Conservation (phyloP, 2,329 filamentous ascomycete genomes). For the Talaromyces piceae region DNA sequence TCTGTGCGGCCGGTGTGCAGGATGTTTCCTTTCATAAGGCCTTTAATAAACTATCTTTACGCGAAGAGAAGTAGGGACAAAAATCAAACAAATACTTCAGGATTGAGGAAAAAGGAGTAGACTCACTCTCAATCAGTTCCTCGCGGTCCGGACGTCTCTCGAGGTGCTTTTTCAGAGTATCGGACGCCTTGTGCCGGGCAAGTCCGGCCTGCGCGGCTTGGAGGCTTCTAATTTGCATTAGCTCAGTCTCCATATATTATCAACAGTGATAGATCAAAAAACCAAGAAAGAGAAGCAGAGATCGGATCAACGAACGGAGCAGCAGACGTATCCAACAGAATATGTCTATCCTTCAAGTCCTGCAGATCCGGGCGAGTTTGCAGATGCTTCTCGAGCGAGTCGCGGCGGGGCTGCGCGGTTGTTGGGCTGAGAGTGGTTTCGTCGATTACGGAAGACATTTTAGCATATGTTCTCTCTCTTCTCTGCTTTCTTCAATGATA, state of each 20-base stretch:
- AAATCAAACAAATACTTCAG: not conserved
- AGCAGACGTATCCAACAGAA: conserved; percentile 59
- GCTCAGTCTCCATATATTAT: conserved; percentile 2
- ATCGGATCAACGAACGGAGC: conserved; percentile 61
- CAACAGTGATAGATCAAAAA: not conserved
- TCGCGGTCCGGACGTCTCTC: conserved; percentile 60
- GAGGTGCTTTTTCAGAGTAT: conserved; percentile 58
- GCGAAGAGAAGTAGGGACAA: not conserved
- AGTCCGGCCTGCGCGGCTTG: conserved; percentile 57
- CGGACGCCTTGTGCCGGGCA: conserved; percentile 55
- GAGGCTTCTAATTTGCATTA: conserved; percentile 43
- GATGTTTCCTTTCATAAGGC: conserved; percentile 64
- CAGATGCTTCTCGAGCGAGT: conserved; percentile 67
- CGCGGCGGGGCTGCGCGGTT: conserved; percentile 45
- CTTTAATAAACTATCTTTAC: conserved; percentile 4
- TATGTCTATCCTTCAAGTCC: conserved; percentile 62
- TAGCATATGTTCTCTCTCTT: not conserved
- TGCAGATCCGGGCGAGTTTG: conserved; percentile 60
- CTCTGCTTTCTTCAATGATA: not conserved
- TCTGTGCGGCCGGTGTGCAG: conserved; percentile 59
- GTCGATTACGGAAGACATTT: conserved; percentile 38
- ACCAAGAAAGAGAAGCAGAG: not conserved
- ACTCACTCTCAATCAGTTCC: conserved; percentile 69
- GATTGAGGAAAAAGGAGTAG: not conserved
- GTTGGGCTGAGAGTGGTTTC: conserved; percentile 42